phyloP scores from a whole-genome alignment of 495 filamentous ascomycete genomes.

The Patellaria atrata region DNA sequence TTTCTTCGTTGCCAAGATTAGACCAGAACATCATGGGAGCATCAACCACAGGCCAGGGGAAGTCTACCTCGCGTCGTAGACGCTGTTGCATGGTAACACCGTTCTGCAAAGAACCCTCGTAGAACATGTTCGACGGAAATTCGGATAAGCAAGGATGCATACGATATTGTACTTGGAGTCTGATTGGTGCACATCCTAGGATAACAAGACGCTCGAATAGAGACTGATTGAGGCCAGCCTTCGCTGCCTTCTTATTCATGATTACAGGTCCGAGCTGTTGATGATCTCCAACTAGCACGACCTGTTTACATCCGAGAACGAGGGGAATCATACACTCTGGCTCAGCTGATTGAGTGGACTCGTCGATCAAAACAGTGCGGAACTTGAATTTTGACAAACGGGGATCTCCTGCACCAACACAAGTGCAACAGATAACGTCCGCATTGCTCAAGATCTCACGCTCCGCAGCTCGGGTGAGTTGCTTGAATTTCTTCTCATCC shows the following conservation, averaged over 20 bases:
- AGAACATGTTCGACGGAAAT: constrained; percentile 99
- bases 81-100: constrained; percentile 84
- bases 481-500: constrained; percentile 97
- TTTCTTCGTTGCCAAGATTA: constrained; percentile 93
- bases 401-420: constrained; percentile 93
- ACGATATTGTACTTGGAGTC: constrained; percentile 93
- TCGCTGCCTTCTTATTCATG: constrained; percentile 99
- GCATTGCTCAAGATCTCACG: constrained; percentile 91
- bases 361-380: constrained; percentile 93
- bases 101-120: constrained; percentile 94
- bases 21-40: constrained; percentile 99
- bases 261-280: constrained; percentile 97
- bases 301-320: constrained; percentile 95
- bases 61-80: constrained; percentile 86
- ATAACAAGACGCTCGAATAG: constrained; percentile 95
- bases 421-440: constrained; percentile 98
- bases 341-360: constrained; percentile 97
- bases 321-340: constrained; percentile 99
- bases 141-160: constrained; percentile 98
- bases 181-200: constrained; percentile 79
- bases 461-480: constrained; percentile 83
- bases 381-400: constrained; percentile 94
- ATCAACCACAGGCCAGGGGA: constrained; percentile 91
- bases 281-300: constrained; percentile 94
- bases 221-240: constrained; percentile 92